Conservation (phyloP, 2,329 filamentous ascomycete genomes). For the Polytolypa hystricis region DNA sequence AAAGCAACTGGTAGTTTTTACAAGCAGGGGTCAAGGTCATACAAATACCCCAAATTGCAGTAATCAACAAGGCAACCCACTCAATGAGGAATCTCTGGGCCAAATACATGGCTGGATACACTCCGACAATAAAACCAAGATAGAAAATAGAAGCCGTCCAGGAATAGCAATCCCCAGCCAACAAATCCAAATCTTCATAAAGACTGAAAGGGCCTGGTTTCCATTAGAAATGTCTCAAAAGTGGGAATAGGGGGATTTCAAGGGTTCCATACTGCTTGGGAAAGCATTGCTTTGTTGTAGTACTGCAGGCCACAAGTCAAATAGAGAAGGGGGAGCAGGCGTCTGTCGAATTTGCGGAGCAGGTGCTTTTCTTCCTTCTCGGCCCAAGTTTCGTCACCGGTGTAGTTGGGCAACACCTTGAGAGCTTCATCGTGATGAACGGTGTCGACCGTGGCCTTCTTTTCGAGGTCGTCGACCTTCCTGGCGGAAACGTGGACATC, state of each 20-base stretch:
- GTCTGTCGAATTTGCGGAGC: conserved; percentile 25
- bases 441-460: conserved; percentile 20
- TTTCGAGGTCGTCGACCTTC: not conserved
- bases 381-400: not conserved
- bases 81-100: conserved; percentile 39
- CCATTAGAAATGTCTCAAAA: not conserved
- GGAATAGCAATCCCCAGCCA: conserved; percentile 33
- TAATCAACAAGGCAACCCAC: conserved; percentile 30
- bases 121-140: conserved; percentile 38
- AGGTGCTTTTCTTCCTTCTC: conserved; percentile 2
- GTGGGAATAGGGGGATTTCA: conserved; percentile 6
- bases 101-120: conserved; percentile 34
- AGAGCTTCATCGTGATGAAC: conserved; percentile 27
- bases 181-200: conserved; percentile 30
- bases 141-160: conserved; percentile 39
- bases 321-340: conserved; percentile 37
- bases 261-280: conserved; percentile 40
- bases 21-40: conserved; percentile 31
- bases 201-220: conserved; percentile 24
- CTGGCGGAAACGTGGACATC: not conserved
- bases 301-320: conserved; percentile 39
- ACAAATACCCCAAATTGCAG: conserved; percentile 29
- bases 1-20: conserved; percentile 27
- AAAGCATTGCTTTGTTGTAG: conserved; percentile 45
- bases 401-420: conserved; percentile 21